Evolutionary conservation across 371 early-diverging fungal species (phyloP).

Genomic region (Modicella reniformis): DNA sequence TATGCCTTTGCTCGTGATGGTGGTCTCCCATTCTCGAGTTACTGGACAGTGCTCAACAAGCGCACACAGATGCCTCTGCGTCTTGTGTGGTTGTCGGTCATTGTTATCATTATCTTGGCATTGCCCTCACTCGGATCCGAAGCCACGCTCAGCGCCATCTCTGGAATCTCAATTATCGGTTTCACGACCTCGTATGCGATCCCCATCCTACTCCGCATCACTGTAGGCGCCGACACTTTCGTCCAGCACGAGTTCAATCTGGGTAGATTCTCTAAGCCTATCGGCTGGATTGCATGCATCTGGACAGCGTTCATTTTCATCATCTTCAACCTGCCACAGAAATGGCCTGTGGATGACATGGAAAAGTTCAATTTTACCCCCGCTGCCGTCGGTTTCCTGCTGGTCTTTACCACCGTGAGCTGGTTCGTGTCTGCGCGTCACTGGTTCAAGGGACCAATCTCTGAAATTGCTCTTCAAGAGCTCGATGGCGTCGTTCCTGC

Average conservation of each 20-base stretch:
- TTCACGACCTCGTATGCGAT: constrained; percentile 61
- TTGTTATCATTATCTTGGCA: constrained; percentile 46
- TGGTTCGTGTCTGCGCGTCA: constrained; percentile 63
- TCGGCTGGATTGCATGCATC: constrained; percentile 54
- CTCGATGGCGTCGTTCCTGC: constrained; percentile 40
- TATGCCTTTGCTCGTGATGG: constrained; percentile 84
- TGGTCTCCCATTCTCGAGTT: constrained; percentile 55
- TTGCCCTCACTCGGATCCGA: constrained; percentile 59
- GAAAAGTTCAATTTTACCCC: constrained; percentile 65
- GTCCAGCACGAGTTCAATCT: constrained; percentile 56
- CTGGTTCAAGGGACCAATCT: constrained; percentile 59
- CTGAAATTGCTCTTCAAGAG: constrained; percentile 50
- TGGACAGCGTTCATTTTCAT: constrained; percentile 60
- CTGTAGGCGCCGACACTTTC: constrained; percentile 55
- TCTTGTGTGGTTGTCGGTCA: constrained; percentile 63
- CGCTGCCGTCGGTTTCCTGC: constrained; percentile 60
- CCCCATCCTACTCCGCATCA: constrained; percentile 62
- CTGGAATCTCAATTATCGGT: constrained; percentile 58
- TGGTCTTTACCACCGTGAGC: constrained; percentile 56
- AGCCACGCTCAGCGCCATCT: constrained; percentile 71
- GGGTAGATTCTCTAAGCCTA: constrained; percentile 54
- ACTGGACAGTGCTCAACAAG: constrained; percentile 54
- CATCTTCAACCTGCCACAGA: constrained; percentile 61
- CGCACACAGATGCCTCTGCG: constrained; percentile 57
- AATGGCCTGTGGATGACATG: constrained; percentile 36